Conservation (phyloP, 75 land plant species). For the Cupressus sempervirens region DNA sequence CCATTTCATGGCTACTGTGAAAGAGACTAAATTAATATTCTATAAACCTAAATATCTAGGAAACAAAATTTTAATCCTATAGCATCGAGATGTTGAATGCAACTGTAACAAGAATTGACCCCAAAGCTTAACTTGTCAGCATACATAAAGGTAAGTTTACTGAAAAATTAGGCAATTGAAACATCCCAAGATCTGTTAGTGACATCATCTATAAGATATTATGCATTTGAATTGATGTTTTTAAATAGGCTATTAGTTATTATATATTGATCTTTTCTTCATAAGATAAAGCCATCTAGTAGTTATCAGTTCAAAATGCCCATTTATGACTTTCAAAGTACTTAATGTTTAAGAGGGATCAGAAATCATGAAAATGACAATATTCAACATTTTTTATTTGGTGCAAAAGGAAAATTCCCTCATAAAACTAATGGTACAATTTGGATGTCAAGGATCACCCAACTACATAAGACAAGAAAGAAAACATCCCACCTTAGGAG, state of each 20-base stretch:
- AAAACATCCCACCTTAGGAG: slow-evolving; percentile 44
- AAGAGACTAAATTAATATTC: neutral
- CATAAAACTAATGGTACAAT: slow-evolving; percentile 15
- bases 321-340: neutral
- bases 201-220: neutral
- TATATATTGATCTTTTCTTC: neutral
- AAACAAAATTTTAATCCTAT: neutral
- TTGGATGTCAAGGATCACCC: slow-evolving; percentile 38
- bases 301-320: neutral
- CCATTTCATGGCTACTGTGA: neutral
- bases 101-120: neutral
- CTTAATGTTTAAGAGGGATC: neutral
- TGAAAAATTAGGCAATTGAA: neutral
- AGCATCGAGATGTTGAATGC: neutral
- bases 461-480: slow-evolving; percentile 36
- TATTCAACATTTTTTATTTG: neutral
- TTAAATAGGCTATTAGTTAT: neutral
- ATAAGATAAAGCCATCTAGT: neutral
- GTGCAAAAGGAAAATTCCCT: neutral
- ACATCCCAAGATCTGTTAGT: neutral
- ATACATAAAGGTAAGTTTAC: neutral
- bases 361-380: neutral
- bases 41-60: neutral
- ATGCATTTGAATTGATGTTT: neutral
- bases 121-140: neutral